These are phyloP conservation scores for Raffaelea arxii DNA, from an alignment of 2,329 filamentous ascomycete genomes.

Conservation along the genomic window DNA sequence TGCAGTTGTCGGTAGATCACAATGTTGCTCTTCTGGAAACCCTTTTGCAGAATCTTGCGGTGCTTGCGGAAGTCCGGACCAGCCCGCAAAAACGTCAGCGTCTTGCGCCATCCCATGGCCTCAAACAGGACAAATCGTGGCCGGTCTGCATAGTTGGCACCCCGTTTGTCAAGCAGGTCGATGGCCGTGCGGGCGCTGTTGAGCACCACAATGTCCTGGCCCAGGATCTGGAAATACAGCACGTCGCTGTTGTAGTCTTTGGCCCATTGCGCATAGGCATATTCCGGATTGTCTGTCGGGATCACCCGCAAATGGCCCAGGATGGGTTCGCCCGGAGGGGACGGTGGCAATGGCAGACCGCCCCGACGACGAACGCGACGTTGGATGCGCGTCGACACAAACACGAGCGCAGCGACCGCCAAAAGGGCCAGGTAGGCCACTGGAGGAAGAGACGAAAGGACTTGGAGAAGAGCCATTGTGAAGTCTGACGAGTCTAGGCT, in stretches of 20 bases:
- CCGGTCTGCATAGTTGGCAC: conserved; percentile 26
- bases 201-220: conserved; percentile 26
- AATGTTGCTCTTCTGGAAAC: conserved; percentile 26
- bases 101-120: conserved; percentile 32
- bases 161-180: conserved; percentile 28
- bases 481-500: too few relatives aligned
- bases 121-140: conserved; percentile 26
- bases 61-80: conserved; percentile 30
- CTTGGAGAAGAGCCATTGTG: neutral
- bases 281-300: conserved; percentile 11
- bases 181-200: conserved; percentile 25
- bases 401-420: neutral
- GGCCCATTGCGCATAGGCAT: conserved; percentile 12
- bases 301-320: conserved; percentile 15
- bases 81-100: conserved; percentile 30
- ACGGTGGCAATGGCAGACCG: conserved; percentile 10
- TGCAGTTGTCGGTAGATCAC: conserved; percentile 9
- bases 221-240: conserved; percentile 22
- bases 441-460: neutral
- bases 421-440: neutral
- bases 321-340: conserved; percentile 12
- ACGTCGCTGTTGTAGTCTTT: conserved; percentile 18
- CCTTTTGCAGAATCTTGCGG: conserved; percentile 24
- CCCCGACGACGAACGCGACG: neutral
- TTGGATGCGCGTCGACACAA: neutral